A percentile compares a stretch with the other conserved stretches of the same genome.
phyloP scores from a whole-genome alignment of 1,284 basidiomycete species.

The Papiliotrema fonsecae region DNA sequence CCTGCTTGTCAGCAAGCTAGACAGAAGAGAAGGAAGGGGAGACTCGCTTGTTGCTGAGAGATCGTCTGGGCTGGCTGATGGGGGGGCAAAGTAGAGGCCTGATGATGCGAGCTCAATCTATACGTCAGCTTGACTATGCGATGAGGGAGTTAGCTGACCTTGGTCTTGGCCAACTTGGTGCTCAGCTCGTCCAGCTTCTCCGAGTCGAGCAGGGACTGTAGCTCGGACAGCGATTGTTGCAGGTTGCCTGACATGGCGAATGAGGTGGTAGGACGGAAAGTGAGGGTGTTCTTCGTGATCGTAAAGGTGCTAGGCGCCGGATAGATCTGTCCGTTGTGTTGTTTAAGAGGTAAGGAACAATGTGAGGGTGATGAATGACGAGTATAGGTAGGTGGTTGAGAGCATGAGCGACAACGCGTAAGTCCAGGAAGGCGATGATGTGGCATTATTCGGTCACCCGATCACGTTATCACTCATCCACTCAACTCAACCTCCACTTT shows the following conservation, averaged over 20 bases:
- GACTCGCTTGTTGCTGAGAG: slow-evolving; percentile 45
- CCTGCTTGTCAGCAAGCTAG: slow-evolving; percentile 51
- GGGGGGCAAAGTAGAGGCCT: slow-evolving; percentile 47
- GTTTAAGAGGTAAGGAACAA: too few relatives aligned
- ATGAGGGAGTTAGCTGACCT: slow-evolving; percentile 24
- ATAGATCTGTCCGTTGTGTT: background rate
- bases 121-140: slow-evolving; percentile 4
- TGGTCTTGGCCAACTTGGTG: slow-evolving; percentile 35
- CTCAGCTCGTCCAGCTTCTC: slow-evolving; percentile 17
- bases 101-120: slow-evolving; percentile 47
- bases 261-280: slow-evolving; percentile 12
- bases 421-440: too few relatives aligned
- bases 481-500: background rate
- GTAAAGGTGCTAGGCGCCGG: background rate
- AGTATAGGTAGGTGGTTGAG: too few relatives aligned
- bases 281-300: slow-evolving; percentile 6
- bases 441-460: background rate
- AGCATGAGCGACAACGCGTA: too few relatives aligned
- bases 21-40: background rate
- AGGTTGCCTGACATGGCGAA: slow-evolving; percentile 35
- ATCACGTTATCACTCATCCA: background rate
- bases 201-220: slow-evolving; percentile 31
- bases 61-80: slow-evolving; percentile 35
- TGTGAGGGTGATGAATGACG: too few relatives aligned
- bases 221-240: slow-evolving; percentile 37